Percentiles rank a stretch among this genome's conserved stretches.
Conservation (phyloP, 73 alveolate species). For the Paramecium caudatum region DNA sequence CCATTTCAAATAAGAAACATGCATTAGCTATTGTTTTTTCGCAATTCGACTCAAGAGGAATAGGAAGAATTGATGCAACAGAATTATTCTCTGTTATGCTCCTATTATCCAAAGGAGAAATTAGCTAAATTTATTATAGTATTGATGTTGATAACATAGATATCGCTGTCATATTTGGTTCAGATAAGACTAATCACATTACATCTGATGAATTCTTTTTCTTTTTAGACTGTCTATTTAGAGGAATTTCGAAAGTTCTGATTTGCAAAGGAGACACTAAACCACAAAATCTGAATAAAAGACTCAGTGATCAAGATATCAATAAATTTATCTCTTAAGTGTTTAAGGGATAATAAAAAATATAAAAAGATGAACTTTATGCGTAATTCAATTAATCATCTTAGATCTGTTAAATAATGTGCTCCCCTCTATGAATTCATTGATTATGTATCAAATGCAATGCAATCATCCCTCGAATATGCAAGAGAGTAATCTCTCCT, state of each 20-base stretch:
- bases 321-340: conserved; percentile 31
- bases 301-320: conserved; percentile 55
- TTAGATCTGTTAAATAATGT: background rate
- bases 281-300: conserved; percentile 6
- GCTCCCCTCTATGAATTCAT: conserved; percentile 16
- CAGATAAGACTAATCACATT: conserved; percentile 50
- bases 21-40: conserved; percentile 40
- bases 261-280: conserved; percentile 43
- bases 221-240: conserved; percentile 57
- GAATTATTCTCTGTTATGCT: conserved; percentile 60
- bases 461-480: conserved; percentile 61
- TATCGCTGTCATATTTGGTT: conserved; percentile 59
- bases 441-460: background rate
- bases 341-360: conserved; percentile 9
- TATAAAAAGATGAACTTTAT: conserved; percentile 59
- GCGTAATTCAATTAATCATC: background rate
- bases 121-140: conserved; percentile 61
- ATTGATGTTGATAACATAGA: background rate
- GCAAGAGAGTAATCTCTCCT: conserved; percentile 8
- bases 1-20: conserved; percentile 41
- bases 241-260: conserved; percentile 59
- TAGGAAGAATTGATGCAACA: conserved; percentile 69
- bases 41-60: conserved; percentile 64
- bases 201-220: conserved; percentile 61
- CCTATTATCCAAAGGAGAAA: conserved; percentile 45